phyloP scores from a whole-genome alignment of 768 basidiomycete species.

The Lactarius quietus region DNA sequence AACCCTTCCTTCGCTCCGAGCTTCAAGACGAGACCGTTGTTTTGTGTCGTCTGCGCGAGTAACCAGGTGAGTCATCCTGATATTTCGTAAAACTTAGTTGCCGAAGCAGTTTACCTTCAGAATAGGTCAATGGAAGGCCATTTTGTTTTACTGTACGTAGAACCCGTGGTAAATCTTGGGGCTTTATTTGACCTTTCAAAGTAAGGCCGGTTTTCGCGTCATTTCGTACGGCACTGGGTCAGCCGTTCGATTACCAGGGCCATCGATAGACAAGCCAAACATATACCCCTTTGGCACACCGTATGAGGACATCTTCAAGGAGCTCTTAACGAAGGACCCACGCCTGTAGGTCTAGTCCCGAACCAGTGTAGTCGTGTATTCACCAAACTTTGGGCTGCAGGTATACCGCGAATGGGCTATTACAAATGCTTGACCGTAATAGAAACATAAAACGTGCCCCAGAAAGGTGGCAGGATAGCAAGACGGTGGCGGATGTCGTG shows the following conservation, averaged over 20 bases:
- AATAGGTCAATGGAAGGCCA: constrained; percentile 99
- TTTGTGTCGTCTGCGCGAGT: constrained; percentile 99
- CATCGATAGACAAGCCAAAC: constrained; percentile 96
- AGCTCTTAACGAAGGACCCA: constrained; percentile 77
- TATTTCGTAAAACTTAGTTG: neutral
- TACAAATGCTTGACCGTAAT: constrained; percentile 97
- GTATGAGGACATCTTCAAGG: constrained; percentile 93
- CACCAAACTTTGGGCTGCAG: constrained; percentile 38
- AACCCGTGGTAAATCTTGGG: neutral
- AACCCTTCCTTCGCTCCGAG: constrained; percentile 7
- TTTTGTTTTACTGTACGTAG: constrained; percentile 75
- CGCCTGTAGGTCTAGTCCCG: constrained; percentile 56
- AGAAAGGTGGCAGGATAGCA: constrained; percentile 95
- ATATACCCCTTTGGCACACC: constrained; percentile 97
- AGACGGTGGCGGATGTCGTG: constrained; percentile 87
- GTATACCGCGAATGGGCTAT: constrained; percentile 88
- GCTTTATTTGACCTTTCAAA: constrained; percentile 34
- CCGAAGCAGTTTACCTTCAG: constrained; percentile 39
- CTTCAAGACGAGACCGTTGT: constrained; percentile 73
- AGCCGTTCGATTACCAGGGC: constrained; percentile 92
- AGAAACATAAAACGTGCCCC: constrained; percentile 87
- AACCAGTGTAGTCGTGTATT: neutral
- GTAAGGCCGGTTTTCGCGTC: constrained; percentile 88
- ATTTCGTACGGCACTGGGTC: constrained; percentile 96
- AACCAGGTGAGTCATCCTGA: constrained; percentile 70